Evolutionary conservation across 140 eudicot species (phyloP), one percentile per base, ranked within the genome.

Genomic region (Stevia rebaudiana): DNA sequence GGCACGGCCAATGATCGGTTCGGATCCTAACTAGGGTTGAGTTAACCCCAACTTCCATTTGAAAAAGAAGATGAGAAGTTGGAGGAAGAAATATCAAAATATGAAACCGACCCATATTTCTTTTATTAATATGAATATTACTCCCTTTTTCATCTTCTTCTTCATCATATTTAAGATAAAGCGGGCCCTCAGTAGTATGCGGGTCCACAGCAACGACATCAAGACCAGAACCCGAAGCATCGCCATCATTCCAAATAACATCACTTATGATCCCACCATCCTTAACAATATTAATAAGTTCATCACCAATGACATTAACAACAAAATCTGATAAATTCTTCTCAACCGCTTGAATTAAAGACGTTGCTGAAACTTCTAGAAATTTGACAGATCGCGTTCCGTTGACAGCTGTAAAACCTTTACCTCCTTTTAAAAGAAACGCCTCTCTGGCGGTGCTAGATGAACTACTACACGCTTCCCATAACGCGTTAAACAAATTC

Each of bases 1-100:
- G 84, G 75, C 96, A 92, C 5, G 98, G 98, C 98, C 98, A 92
- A 76, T 88, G 95, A 83, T 92, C 98, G 3, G 98, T 92, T 78
- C 96, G 70, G 53, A 92, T 83, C 70, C 95, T 85, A 59, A 88
- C 96, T 10, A 92, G 79, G 11, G 96, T 92, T 13, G 98, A 83
- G 66, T 64, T 66, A 54, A 77, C 90, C 19, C 84, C 78, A 11
- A 92, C 84, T 80, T 92, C 96, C 94, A 92, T 81, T 68, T 84
- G 92, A 23, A 92, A 87, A 24, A 92, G 94, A 54, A 92, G 95
- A 85, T 92, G 98, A 53, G 76, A 92, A 31, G 87, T 85, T 8
- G 96, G 98, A 22, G 98, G 98, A 53, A 92, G 95, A 44, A 92
- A 88, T 76, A 92, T 85, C 88, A 92, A 71, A 54, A 92, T 71